Evolutionary conservation across 805 yeast genomes (phyloP), one percentile per base, ranked within the genome.

Genomic region (Wickerhamomyces rabaulensis): DNA sequence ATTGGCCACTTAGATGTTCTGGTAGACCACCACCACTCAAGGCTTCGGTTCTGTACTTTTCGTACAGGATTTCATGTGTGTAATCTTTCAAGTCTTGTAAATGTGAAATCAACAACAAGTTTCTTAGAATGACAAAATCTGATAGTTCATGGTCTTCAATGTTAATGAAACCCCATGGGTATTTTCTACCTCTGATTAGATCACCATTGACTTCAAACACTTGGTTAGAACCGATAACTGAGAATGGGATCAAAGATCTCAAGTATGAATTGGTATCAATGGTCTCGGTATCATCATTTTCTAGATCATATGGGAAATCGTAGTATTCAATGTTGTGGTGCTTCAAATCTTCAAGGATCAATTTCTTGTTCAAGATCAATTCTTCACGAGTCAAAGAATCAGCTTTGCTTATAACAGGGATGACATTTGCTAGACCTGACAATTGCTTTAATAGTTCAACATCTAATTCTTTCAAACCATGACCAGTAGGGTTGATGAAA

Each of bases 11-110:
- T 52, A 73, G 69, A 63, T 72, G 57, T 1, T 55, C 62, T 26
- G 62, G 62, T 27, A 57, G 41, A 6, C 56, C 70, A 50, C 80
- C 84, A 26, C 86, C 83, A 25, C 88, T 80, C 52, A 87, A 75
- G 16, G 91, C 90, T 60, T 82, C 89, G 9, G 96, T 87, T 75
- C 97, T 83, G 68, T 90, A 90, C 62, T 82, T 83, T 66, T 90
- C 97, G 65, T 90, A 90, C 52, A 90, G 70, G 37, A 82, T 76
- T 63, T 89, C 96, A 63, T 87, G 95, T 8, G 97, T 90, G 59
- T 79, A 75, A 58, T 90, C 97, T 68, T 88, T 88, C 66, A 90
- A 80, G 62, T 90, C 97, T 62, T 83, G 83, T 66, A 90, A 75
- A 67, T 89, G 96, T 16, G 94, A 82, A 58, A 87, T 84, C 59